A percentile compares a stretch with the other conserved stretches of the same genome.
These are phyloP conservation scores for Chytridiales sp. DNA, from an alignment of 371 early-diverging fungal species.

Conservation along the genomic window DNA sequence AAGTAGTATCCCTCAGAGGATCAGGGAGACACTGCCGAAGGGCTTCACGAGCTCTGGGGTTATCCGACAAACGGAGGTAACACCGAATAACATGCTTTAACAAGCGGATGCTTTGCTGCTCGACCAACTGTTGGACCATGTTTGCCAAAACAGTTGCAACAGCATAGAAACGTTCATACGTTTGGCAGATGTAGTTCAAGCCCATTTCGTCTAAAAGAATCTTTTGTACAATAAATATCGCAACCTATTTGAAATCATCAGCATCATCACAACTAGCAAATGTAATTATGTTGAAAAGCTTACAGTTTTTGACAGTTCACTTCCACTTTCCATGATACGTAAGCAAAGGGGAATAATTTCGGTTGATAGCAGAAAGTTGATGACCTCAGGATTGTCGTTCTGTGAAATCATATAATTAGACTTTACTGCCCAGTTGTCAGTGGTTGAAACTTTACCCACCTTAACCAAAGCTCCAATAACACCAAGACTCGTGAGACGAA, in stretches of 20 bases:
- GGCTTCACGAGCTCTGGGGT: conserved; percentile 85
- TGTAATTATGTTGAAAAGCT: too few relatives aligned
- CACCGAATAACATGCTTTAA: conserved; percentile 95
- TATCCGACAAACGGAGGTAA: conserved; percentile 91
- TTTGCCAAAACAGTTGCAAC: conserved; percentile 93
- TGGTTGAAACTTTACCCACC: conserved; percentile 43
- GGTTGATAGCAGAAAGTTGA: conserved; percentile 91
- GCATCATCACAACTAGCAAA: not conserved
- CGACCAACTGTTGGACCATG: conserved; percentile 90
- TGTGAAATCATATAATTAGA: conserved; percentile 28
- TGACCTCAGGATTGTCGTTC: conserved; percentile 94
- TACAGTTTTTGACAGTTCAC: conserved; percentile 95
- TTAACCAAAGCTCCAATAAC: conserved; percentile 97
- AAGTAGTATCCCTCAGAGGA: conserved; percentile 76
- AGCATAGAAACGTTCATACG: conserved; percentile 95
- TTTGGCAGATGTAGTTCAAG: conserved; percentile 95
- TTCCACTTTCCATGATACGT: conserved; percentile 97
- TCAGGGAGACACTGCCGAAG: conserved; percentile 87
- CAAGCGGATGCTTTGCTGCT: conserved; percentile 80
- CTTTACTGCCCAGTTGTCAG: not conserved
- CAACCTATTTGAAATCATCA: conserved; percentile 50
- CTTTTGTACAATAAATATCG: conserved; percentile 96
- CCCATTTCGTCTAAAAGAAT: conserved; percentile 95
- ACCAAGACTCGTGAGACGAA: conserved; percentile 89
- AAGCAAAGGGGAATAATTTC: conserved; percentile 98